These are phyloP conservation scores for Phaeophleospora eucalypticola DNA, from an alignment of 2,329 filamentous ascomycete genomes.

Conservation along the genomic window DNA sequence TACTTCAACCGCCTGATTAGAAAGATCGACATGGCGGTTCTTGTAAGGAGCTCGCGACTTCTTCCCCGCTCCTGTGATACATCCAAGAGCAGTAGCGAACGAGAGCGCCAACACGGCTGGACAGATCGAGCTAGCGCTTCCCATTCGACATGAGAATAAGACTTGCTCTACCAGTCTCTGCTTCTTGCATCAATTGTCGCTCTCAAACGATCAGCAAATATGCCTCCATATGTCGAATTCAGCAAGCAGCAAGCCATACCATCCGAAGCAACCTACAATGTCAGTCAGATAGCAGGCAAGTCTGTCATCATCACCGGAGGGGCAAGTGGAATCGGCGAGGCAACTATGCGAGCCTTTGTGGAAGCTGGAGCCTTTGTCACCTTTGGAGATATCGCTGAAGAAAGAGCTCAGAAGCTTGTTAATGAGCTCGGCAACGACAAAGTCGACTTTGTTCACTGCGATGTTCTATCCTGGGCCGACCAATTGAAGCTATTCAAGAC, in stretches of 20 bases:
- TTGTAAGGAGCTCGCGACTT: too few relatives aligned
- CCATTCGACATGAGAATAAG: too few relatives aligned
- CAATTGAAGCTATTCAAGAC: constrained; percentile 30
- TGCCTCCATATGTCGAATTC: too few relatives aligned
- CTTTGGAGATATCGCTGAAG: constrained; percentile 32
- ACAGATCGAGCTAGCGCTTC: too few relatives aligned
- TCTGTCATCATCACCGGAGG: constrained; percentile 50
- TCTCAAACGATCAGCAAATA: too few relatives aligned
- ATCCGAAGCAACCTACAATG: constrained; percentile 35
- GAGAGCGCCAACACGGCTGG: too few relatives aligned
- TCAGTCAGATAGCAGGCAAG: constrained; percentile 40
- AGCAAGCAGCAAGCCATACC: constrained; percentile 23
- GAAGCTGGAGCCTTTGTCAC: constrained; percentile 33
- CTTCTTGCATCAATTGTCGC: too few relatives aligned
- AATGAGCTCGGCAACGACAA: constrained; percentile 30
- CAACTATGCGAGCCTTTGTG: constrained; percentile 31
- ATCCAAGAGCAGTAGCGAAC: too few relatives aligned
- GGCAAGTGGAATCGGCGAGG: constrained; percentile 37
- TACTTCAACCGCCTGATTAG: too few relatives aligned
- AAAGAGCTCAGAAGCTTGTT: constrained; percentile 27
- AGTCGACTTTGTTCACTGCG: constrained; percentile 29
- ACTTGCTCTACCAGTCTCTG: too few relatives aligned
- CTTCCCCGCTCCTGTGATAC: too few relatives aligned
- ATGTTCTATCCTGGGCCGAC: constrained; percentile 31
- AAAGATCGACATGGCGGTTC: too few relatives aligned